phyloP scores from a whole-genome alignment of 306 rosid genomes.

The Abrus precatorius region DNA sequence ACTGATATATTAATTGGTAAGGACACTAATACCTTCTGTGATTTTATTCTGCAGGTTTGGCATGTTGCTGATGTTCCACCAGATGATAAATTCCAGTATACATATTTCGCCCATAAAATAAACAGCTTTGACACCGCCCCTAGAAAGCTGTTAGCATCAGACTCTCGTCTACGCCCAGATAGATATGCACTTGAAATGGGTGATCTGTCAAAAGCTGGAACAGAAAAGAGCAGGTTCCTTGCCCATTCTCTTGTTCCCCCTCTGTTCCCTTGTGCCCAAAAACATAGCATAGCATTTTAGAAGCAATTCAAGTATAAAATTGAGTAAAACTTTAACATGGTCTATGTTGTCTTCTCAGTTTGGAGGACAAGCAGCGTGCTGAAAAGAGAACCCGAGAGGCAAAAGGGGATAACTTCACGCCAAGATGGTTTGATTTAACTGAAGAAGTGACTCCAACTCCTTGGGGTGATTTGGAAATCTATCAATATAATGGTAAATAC shows the following conservation, averaged over 20 bases:
- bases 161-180: conserved; percentile 95
- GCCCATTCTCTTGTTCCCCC: conserved; percentile 38
- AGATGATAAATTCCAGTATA: conserved; percentile 82
- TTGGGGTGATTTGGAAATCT: conserved; percentile 95
- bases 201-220: conserved; percentile 85
- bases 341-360: conserved; percentile 49
- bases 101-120: conserved; percentile 87
- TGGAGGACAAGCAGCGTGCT: conserved; percentile 96
- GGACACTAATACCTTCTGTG: conserved; percentile 12
- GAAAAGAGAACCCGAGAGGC: conserved; percentile 81
- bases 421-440: conserved; percentile 89
- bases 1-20: conserved; percentile 35
- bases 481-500: conserved; percentile 79
- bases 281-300: conserved; percentile 21
- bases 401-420: conserved; percentile 62
- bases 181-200: conserved; percentile 90
- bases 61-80: conserved; percentile 79
- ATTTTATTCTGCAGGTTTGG: conserved; percentile 77
- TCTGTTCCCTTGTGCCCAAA: background rate
- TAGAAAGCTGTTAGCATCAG: conserved; percentile 78
- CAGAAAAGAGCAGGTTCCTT: conserved; percentile 82
- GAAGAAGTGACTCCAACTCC: conserved; percentile 85
- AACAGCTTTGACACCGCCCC: conserved; percentile 93
- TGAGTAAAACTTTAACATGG: conserved; percentile 13
- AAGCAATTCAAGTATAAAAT: conserved; percentile 35